Evolutionary conservation across 225 moss, liverwort and hornwort genomes (phyloP), one percentile per base, ranked within the genome.

Genomic region (Polytrichum commune): DNA sequence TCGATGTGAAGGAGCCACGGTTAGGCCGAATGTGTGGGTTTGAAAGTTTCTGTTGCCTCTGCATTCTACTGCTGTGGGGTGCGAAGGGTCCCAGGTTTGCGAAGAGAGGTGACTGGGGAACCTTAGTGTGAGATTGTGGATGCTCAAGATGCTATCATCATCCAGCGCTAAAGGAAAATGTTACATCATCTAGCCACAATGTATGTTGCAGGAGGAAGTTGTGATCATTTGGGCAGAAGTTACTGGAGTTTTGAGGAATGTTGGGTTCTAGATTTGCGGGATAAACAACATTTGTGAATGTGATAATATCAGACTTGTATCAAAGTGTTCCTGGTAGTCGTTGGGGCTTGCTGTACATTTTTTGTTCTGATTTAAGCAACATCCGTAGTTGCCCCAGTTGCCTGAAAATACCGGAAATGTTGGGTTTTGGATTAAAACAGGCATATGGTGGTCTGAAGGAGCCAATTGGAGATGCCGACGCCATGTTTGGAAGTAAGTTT

Each of bases 401-500:
- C 30, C 54, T 53, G 72, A 68, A 56, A 64, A 60, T 62, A 5
- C 54, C 22, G 53, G 30, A 53, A 74, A 65, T 29, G 74, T 79
- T 69, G 65, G 58, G 53, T 69, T 46, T 10, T 69, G 64, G 61
- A 19, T 60, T 26, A 65, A 65, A 79, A 60, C 73, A 69, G 65
- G 71, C 71, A 7, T 63, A 26, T 57, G 58, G 66, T 57, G 76
- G 62, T 62, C 30, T 28, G 55, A 75, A 67, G 55, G 67, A 71
- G 32, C 65, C 61, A n/a, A 56, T 29, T 22, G 56, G 63, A 76
- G 80, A 68, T 55, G 76, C 29, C 0, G 75, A 68, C 53, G 30
- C 55, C 58, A 72, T 76, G 29, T 38, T 68, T 63, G 29, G 63
- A 5, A 64, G 80, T 80, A 68, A 69, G 72, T 64, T 64, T 72